A percentile compares a stretch with the other conserved stretches of the same genome.
These are phyloP conservation scores for Citrus sp. DNA, from an alignment of 345 rosid genomes.

Conservation along the genomic window DNA sequence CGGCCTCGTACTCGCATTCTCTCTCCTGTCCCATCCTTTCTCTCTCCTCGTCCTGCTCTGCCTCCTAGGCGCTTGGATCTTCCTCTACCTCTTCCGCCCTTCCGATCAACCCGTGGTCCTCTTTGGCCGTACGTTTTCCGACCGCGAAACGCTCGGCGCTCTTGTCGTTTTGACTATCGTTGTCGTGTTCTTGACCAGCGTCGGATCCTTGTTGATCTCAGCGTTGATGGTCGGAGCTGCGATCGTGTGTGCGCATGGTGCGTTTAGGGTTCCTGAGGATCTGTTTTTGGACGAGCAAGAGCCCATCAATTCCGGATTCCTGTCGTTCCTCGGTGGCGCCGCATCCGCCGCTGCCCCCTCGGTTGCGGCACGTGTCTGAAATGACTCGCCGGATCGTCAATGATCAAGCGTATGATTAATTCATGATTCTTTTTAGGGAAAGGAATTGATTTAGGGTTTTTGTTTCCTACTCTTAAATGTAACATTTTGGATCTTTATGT, in stretches of 20 bases:
- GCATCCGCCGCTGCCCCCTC: slow-evolving; percentile 61
- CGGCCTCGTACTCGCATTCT: slow-evolving; percentile 57
- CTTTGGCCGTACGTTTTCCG: slow-evolving; percentile 71
- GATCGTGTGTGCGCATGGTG: slow-evolving; percentile 72
- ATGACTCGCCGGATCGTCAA: background rate
- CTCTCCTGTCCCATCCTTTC: slow-evolving; percentile 69
- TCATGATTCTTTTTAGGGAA: background rate
- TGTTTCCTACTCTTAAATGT: background rate
- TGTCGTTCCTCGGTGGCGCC: slow-evolving; percentile 69
- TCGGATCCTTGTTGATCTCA: slow-evolving; percentile 69
- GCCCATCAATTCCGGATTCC: slow-evolving; percentile 54
- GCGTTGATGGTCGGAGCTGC: slow-evolving; percentile 66
- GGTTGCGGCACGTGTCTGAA: slow-evolving; percentile 53
- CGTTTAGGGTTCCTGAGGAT: slow-evolving; percentile 86
- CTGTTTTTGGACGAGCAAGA: slow-evolving; percentile 78
- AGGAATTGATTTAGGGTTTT: background rate
- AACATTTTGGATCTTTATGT: background rate
- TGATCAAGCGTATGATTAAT: slow-evolving; percentile 8
- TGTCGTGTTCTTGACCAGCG: slow-evolving; percentile 75
- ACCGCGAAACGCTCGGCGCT: slow-evolving; percentile 62
- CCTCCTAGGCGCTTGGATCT: slow-evolving; percentile 61
- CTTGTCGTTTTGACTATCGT: slow-evolving; percentile 52
- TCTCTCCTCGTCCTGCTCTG: slow-evolving; percentile 68
- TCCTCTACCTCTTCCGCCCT: slow-evolving; percentile 67
- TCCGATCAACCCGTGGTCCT: slow-evolving; percentile 72